Evolutionary conservation across 2,329 filamentous ascomycete species (phyloP).

Genomic region (Epichloe glyceriae): DNA sequence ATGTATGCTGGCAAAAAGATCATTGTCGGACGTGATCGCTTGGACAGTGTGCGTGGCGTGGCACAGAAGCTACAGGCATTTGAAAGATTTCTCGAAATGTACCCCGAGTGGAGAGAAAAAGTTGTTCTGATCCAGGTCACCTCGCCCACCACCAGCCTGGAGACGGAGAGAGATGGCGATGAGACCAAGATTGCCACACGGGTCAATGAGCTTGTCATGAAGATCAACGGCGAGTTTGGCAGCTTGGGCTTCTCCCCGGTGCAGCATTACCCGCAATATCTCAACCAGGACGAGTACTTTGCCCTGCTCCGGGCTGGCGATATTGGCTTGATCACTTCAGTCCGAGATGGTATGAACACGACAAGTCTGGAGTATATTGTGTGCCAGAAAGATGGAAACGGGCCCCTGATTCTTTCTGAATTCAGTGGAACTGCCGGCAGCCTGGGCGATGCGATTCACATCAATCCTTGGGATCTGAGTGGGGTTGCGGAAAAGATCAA

Average conservation of each 20-base stretch:
- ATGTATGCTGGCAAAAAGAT: conserved; percentile 85
- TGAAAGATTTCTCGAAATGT: conserved; percentile 78
- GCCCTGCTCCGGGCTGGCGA: conserved; percentile 83
- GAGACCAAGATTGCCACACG: conserved; percentile 76
- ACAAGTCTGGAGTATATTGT: conserved; percentile 91
- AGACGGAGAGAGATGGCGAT: conserved; percentile 63
- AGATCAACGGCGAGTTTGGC: conserved; percentile 84
- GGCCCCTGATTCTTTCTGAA: conserved; percentile 86
- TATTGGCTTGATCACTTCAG: conserved; percentile 87
- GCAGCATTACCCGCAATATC: conserved; percentile 88
- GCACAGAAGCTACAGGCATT: conserved; percentile 95
- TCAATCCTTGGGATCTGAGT: conserved; percentile 88
- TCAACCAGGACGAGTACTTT: conserved; percentile 84
- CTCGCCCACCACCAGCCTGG: conserved; percentile 70
- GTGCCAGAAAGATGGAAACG: conserved; percentile 75
- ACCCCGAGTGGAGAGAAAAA: conserved; percentile 83
- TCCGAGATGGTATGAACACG: conserved; percentile 96
- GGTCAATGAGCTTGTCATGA: conserved; percentile 79
- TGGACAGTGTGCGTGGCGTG: conserved; percentile 85
- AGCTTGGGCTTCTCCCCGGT: conserved; percentile 82
- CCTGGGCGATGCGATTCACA: conserved; percentile 76
- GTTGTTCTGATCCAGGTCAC: conserved; percentile 94
- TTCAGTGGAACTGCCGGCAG: conserved; percentile 90
- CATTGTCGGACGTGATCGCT: conserved; percentile 85
- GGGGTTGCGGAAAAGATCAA: conserved; percentile 78